Conservation (phyloP, 2,329 filamentous ascomycete genomes). For the Xylaria sp. region DNA sequence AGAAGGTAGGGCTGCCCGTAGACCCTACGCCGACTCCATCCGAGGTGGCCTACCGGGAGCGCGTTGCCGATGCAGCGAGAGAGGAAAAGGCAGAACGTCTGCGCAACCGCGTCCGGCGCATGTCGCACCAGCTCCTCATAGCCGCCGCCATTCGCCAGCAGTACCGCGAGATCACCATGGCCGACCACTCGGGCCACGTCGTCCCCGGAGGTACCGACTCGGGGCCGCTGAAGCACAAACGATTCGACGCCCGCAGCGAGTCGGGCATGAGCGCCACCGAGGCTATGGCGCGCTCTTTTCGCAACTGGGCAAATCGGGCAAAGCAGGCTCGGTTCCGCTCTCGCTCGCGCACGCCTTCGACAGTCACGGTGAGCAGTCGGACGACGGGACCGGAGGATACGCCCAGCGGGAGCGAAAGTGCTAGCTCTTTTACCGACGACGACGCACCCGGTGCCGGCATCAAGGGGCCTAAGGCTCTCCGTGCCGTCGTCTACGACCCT, state of each 20-base stretch:
- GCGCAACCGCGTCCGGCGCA: constrained; percentile 36
- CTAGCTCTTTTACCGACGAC: constrained; percentile 17
- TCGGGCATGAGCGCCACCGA: constrained; percentile 33
- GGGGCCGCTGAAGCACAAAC: constrained; percentile 14
- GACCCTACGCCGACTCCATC: constrained; percentile 30
- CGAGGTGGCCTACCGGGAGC: constrained; percentile 20
- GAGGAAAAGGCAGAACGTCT: constrained; percentile 15
- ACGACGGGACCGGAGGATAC: constrained; percentile 21
- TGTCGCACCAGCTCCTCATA: constrained; percentile 39
- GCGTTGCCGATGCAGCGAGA: not conserved
- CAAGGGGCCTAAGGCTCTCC: constrained; percentile 10
- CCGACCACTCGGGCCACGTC: constrained; percentile 26
- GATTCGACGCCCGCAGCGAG: constrained; percentile 33
- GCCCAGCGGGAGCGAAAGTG: constrained; percentile 13
- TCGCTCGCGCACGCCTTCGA: constrained; percentile 13
- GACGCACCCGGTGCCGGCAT: not conserved
- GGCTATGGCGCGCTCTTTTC: constrained; percentile 35
- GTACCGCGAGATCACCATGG: constrained; percentile 35
- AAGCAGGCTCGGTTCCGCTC: constrained; percentile 13
- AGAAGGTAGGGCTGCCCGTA: constrained; percentile 17
- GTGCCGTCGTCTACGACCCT: not conserved
- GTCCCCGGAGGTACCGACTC: constrained; percentile 26
- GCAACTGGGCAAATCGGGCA: constrained; percentile 31
- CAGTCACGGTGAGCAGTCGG: not conserved
- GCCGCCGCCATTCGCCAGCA: constrained; percentile 40